Evolutionary conservation across 2,329 filamentous ascomycete species (phyloP), one percentile per base, ranked within the genome.

Genomic region (Aspergillus nomiae): DNA sequence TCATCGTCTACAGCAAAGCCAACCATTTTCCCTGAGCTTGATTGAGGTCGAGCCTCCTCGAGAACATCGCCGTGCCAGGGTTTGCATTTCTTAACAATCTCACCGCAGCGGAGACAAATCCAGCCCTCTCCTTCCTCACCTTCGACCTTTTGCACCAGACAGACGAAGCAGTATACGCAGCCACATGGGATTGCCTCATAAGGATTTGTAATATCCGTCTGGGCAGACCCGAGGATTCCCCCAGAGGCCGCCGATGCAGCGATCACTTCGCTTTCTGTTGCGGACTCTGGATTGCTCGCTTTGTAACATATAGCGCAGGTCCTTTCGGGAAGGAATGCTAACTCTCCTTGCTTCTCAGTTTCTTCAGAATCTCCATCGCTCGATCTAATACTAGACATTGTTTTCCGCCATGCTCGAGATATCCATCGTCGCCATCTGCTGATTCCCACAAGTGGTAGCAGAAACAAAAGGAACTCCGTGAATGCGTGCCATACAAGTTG

Each of bases 401-500:
- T 89, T 76, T 90, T 93, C 69, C 91, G 88, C 92, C 93, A 96
- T n/a, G 89, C 88, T 65, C 93, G 87, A 24, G 87, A 85, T n/a
- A 97, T 82, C 90, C 94, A 97, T 68, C 94, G 86, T 62, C 92
- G 87, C 95, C 95, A 99, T 68, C 93, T 87, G 72, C 91, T 90
- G 69, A 99, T 94, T 58, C 95, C 95, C 48, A 99, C 91, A n/a
- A 99, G 85, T 0, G 95, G 95, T n/a, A 99, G 84, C 21, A 98
- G 86, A 77, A 98, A 99, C 36, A 99, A 86, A n/a, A 99, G 83
- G 71, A 99, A 99, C 76, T 99, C 95, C 30, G 95, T 99, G 73
- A 99, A 97, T n/a, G 95, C 95, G 79, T 99, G 95, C 95, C 95
- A 99, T 43, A 99, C 95, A 12, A 99, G 87, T 80, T 99, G 95